phyloP scores from a whole-genome alignment of 331 rosid species.

The Saraca asoca region DNA sequence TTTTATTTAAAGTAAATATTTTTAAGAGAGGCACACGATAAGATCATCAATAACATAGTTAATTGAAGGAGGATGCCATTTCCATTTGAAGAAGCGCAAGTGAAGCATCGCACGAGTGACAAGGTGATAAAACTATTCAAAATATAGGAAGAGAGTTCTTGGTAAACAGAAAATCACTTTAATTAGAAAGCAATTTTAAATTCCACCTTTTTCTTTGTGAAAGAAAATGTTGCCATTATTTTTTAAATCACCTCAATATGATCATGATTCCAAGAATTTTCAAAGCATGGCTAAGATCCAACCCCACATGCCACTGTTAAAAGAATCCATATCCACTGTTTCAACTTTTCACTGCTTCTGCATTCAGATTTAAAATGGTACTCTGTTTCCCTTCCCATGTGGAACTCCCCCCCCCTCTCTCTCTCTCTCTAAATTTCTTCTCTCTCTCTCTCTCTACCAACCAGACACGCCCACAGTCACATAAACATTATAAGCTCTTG shows the following conservation, averaged over 20 bases:
- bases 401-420: constrained; percentile 24
- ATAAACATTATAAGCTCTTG: constrained; percentile 41
- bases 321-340: constrained; percentile 30
- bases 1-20: too few species aligned
- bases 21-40: constrained; percentile 1
- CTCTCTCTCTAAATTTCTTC: background rate
- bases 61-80: background rate
- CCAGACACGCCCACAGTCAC: constrained; percentile 4
- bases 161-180: too few species aligned
- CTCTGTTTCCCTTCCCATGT: constrained; percentile 48
- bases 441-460: constrained; percentile 1
- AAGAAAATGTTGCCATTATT: constrained; percentile 28
- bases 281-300: constrained; percentile 40
- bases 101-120: constrained; percentile 1
- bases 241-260: constrained; percentile 28
- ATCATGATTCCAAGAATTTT: constrained; percentile 35
- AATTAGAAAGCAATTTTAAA: constrained; percentile 10
- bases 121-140: too few species aligned
- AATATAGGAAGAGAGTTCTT: too few species aligned
- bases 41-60: constrained; percentile 1
- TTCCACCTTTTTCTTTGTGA: constrained; percentile 20
- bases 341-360: constrained; percentile 17
- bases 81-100: constrained; percentile 19
- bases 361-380: background rate
- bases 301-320: constrained; percentile 48